Percentiles rank a stretch among this genome's conserved stretches.
phyloP scores from a whole-genome alignment of 2,329 filamentous ascomycete species.

The Stachybotrys chlorohalonatus region DNA sequence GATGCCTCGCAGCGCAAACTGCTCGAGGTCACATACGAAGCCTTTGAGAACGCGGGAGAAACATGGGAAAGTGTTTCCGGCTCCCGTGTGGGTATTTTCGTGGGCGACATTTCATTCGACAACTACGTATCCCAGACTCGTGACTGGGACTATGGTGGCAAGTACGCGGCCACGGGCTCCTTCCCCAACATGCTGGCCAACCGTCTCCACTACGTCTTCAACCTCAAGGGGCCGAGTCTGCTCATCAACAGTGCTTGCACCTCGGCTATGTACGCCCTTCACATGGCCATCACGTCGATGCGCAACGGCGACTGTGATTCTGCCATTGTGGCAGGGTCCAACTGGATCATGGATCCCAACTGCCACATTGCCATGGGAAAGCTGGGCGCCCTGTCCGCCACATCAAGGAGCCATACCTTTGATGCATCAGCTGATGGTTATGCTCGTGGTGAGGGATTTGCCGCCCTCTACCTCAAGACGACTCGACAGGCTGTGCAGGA shows the following conservation, averaged over 20 bases:
- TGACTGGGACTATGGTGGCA: background rate
- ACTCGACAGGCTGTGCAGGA: background rate
- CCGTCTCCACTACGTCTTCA: slow-evolving; percentile 5
- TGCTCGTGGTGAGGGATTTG: background rate
- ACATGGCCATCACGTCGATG: background rate
- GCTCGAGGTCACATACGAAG: slow-evolving; percentile 11
- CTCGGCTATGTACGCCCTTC: background rate
- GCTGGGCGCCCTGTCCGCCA: background rate
- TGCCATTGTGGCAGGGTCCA: background rate
- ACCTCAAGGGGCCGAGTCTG: slow-evolving; percentile 4
- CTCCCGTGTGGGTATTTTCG: background rate
- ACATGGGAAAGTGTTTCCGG: slow-evolving; percentile 2
- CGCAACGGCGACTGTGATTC: background rate
- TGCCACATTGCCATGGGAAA: background rate
- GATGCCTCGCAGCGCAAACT: slow-evolving; percentile 10
- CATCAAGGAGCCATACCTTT: background rate
- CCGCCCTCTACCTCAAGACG: background rate
- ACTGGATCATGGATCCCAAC: background rate
- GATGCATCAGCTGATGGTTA: background rate
- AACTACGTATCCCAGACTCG: background rate
- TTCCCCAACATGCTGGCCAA: slow-evolving; percentile 3
- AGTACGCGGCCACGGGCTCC: slow-evolving; percentile 1
- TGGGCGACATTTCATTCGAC: slow-evolving; percentile 3
- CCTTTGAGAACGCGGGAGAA: slow-evolving; percentile 10
- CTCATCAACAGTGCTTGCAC: background rate